These are phyloP conservation scores for Erythrophleum ivorense DNA, from an alignment of 331 rosid species.

Conservation along the genomic window DNA sequence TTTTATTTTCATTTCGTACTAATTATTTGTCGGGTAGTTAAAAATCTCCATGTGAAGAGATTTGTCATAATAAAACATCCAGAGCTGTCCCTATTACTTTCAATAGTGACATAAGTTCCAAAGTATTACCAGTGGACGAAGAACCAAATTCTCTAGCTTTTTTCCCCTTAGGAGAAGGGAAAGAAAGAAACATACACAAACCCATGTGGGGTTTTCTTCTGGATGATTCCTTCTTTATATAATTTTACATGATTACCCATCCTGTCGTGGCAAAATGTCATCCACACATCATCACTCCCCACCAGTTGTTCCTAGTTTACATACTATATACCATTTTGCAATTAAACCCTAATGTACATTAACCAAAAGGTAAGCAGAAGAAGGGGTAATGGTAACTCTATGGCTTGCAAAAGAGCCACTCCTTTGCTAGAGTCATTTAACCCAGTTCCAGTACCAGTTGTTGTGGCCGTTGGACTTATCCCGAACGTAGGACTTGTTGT, in stretches of 20 bases:
- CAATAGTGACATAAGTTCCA: conserved; percentile 35
- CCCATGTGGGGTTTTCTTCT: conserved; percentile 42
- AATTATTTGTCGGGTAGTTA: background rate
- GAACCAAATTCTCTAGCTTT: conserved; percentile 54
- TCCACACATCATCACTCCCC: conserved; percentile 45
- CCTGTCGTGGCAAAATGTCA: conserved; percentile 44
- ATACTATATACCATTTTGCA: background rate
- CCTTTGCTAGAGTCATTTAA: conserved; percentile 27
- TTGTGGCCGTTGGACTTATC: conserved; percentile 62
- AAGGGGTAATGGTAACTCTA: conserved; percentile 31
- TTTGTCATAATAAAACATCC: background rate
- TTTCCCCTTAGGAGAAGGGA: background rate
- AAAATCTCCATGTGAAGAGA: background rate
- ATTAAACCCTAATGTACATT: conserved; percentile 46
- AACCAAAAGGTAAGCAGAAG: conserved; percentile 44
- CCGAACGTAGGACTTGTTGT: conserved; percentile 49
- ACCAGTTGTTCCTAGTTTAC: background rate
- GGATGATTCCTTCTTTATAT: conserved; percentile 43
- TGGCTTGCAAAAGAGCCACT: conserved; percentile 34
- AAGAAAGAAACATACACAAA: conserved; percentile 14
- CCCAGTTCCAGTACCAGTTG: conserved; percentile 39
- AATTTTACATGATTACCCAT: conserved; percentile 44
- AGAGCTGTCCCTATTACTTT: background rate
- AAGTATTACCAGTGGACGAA: conserved; percentile 42
- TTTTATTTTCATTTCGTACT: too few species aligned